Evolutionary conservation across 345 rosid genomes (phyloP).

Genomic region (Hypericum androsaemum): DNA sequence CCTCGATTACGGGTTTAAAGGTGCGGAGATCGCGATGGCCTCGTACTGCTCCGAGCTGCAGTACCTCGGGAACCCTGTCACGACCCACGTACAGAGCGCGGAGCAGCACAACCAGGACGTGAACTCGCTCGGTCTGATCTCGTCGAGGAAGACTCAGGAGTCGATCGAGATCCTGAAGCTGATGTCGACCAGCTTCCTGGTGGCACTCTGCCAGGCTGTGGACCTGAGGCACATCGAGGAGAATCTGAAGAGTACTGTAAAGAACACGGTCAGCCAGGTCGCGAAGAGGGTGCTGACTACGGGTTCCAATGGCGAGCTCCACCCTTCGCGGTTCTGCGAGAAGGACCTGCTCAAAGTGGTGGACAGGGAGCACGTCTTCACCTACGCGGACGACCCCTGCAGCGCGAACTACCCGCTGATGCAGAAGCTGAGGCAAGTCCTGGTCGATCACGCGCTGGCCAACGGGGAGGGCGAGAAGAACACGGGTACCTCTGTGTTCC

Average conservation of each 20-base stretch:
- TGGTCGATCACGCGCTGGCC: conserved; percentile 8
- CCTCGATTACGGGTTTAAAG: conserved; percentile 7
- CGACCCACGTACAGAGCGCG: conserved; percentile 5
- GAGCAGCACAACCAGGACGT: conserved; percentile 10
- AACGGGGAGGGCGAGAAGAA: conserved; percentile 4
- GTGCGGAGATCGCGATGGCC: conserved; percentile 7
- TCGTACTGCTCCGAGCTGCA: conserved; percentile 11
- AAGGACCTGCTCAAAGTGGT: conserved; percentile 5
- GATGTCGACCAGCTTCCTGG: conserved; percentile 5
- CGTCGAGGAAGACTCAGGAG: conserved; percentile 4
- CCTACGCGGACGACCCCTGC: conserved; percentile 8
- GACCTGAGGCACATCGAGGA: conserved; percentile 7
- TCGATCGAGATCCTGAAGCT: conserved; percentile 4
- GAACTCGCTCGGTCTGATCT: conserved; percentile 7
- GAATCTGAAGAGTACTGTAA: conserved; percentile 5
- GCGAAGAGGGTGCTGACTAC: conserved; percentile 7
- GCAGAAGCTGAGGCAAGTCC: conserved; percentile 7
- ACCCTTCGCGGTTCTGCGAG: conserved; percentile 9
- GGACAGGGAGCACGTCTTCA: conserved; percentile 2
- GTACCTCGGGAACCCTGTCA: conserved; percentile 5
- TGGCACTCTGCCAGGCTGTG: conserved; percentile 8
- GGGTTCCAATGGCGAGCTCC: conserved; percentile 4
- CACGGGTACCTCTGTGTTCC: conserved; percentile 5
- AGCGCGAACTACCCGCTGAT: conserved; percentile 2
- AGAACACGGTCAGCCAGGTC: conserved; percentile 8